phyloP scores from a whole-genome alignment of 2,329 filamentous ascomycete species.

The Mariannaea elegans region DNA sequence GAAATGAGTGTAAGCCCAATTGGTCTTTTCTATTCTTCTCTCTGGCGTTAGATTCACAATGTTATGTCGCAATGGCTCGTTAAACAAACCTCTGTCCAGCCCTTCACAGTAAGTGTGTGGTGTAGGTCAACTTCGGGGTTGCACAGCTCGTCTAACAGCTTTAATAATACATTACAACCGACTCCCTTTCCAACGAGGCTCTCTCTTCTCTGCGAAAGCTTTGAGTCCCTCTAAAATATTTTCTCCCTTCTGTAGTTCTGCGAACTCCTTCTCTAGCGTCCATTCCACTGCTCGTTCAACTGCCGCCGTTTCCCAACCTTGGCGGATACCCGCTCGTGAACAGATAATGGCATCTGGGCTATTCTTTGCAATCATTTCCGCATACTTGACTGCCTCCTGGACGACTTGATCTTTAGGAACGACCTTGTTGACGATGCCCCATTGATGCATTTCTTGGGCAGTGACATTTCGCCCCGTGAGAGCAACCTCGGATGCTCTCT shows the following conservation, averaged over 20 bases:
- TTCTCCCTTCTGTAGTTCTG: slow-evolving; percentile 66
- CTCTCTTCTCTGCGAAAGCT: slow-evolving; percentile 77
- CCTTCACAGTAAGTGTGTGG: too few relatives aligned
- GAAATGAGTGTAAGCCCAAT: too few relatives aligned
- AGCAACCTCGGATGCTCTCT: slow-evolving; percentile 58
- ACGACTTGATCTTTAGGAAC: slow-evolving; percentile 50
- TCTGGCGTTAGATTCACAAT: too few relatives aligned
- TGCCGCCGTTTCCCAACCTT: slow-evolving; percentile 75
- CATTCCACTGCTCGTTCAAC: slow-evolving; percentile 61
- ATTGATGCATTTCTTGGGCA: slow-evolving; percentile 47
- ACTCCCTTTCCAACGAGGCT: slow-evolving; percentile 69
- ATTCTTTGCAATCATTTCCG: slow-evolving; percentile 66
- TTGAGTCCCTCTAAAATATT: slow-evolving; percentile 76
- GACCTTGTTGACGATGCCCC: slow-evolving; percentile 34
- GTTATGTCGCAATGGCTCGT: too few relatives aligned
- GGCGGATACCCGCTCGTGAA: slow-evolving; percentile 70
- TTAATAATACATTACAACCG: not conserved
- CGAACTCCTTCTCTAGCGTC: slow-evolving; percentile 55
- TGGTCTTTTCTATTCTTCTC: too few relatives aligned
- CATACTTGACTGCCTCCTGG: slow-evolving; percentile 65
- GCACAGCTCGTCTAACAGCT: too few relatives aligned
- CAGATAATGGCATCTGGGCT: slow-evolving; percentile 78
- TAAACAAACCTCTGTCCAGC: too few relatives aligned
- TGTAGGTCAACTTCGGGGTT: too few relatives aligned
- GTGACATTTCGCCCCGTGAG: slow-evolving; percentile 56